Evolutionary conservation across 1,139 yeast genomes (phyloP).

Genomic region (Blastobotrys ciferrii): DNA sequence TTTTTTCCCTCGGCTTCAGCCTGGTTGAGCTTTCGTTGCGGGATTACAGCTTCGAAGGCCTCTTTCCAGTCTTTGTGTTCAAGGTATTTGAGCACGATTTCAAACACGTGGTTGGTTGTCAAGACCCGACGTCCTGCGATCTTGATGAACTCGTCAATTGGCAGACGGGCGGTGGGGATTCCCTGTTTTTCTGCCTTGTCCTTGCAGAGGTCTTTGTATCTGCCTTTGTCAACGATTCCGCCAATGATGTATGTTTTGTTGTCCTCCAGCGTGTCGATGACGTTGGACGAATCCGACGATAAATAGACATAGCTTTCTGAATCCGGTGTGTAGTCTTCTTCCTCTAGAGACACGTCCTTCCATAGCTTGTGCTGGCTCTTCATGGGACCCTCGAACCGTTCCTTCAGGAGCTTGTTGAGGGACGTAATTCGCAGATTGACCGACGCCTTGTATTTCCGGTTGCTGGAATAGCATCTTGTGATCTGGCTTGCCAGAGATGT

Average conservation of each 20-base stretch:
- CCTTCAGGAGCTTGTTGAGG: slow-evolving; percentile 61
- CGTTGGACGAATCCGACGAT: slow-evolving; percentile 83
- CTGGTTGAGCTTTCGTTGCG: slow-evolving; percentile 62
- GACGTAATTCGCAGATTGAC: slow-evolving; percentile 63
- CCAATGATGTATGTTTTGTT: slow-evolving; percentile 83
- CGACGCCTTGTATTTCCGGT: slow-evolving; percentile 58
- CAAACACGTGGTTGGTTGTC: slow-evolving; percentile 93
- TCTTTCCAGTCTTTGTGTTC: slow-evolving; percentile 78
- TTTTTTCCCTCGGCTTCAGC: slow-evolving; percentile 12
- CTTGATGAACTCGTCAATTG: slow-evolving; percentile 81
- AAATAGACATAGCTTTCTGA: slow-evolving; percentile 54
- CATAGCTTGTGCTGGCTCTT: slow-evolving; percentile 58
- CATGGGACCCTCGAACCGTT: slow-evolving; percentile 65
- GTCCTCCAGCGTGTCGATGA: slow-evolving; percentile 57
- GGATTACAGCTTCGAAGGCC: slow-evolving; percentile 83
- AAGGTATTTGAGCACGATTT: slow-evolving; percentile 76
- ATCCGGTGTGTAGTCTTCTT: slow-evolving; percentile 43
- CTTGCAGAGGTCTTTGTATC: slow-evolving; percentile 79
- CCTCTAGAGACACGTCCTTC: slow-evolving; percentile 58
- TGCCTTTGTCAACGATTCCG: slow-evolving; percentile 93
- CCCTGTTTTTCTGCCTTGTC: slow-evolving; percentile 77
- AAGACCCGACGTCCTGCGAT: slow-evolving; percentile 83
- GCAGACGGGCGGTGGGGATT: slow-evolving; percentile 71
- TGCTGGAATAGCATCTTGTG: slow-evolving; percentile 76
- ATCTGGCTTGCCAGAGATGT: slow-evolving; percentile 77